Base-by-base conservation (phyloP, 1,284 basidiomycete genomes). In the Puccinia triticina region DNA sequence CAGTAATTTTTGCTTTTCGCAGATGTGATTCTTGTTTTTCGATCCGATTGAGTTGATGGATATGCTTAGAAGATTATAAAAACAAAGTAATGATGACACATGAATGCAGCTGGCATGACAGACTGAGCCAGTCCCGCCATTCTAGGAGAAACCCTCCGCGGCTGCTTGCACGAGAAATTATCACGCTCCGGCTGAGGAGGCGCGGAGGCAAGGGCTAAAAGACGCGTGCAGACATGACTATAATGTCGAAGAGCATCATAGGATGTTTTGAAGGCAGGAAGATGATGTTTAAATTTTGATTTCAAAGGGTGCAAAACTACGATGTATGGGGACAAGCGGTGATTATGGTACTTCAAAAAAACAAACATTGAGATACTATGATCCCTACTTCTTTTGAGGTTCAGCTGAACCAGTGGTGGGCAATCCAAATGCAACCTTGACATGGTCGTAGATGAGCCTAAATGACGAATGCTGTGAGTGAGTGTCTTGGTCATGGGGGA, bases 401-500 rank as follows among this genome's bases (percentile, higher is more conserved):
- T 81, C 82, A 46, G 84, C 82, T 40, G 83, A 74, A 50, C 85
- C 85, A 43, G 84, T 85, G 64, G 85, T 84, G 26, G 84, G 85
- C 59, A 85, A 84, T 67, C 84, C 84, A 59, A 84, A 76, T 40
- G 82, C 80, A 40, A 83, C 83, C 83, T 85, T 85, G 83, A 84
- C 84, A 23, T 83, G 83, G 82, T 85, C 86, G 84, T 86, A 86
- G 72, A 86, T 85, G 83, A 85, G 83, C 86, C 81, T 82, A n/a
- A 55, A 23, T 21, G 23, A 32, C 3, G n/a, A 1, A 59, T 59
- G 0, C 21, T 4, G 18, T 14, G 43, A 12, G 55, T 29, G 18
- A 26, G n/a, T 40, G 48, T 73, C 50, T 55, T 73, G 50, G 29
- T 18, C n/a, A 4, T 37, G 14, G 12, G 16, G 7, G 53, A 74